A percentile compares a stretch with the other conserved stretches of the same genome.
Evolutionary conservation across 1,284 basidiomycete genomes (phyloP).

Genomic region (Trametes sp.): DNA sequence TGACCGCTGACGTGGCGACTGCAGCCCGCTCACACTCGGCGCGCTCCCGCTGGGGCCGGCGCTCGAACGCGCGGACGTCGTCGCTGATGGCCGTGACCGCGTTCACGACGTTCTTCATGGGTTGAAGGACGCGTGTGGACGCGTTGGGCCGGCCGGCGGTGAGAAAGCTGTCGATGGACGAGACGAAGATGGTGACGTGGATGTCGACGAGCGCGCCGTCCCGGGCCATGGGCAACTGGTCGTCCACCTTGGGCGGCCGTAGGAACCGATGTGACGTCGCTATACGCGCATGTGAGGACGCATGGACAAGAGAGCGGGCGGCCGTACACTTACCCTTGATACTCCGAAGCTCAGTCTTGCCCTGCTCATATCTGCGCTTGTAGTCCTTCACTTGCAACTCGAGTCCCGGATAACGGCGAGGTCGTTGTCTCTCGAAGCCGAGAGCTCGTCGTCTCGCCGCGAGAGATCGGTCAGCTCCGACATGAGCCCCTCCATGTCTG

Average conservation of each 20-base stretch:
- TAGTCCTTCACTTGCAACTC: constrained; percentile 89
- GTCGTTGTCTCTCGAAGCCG: constrained; percentile 86
- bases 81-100: constrained; percentile 90
- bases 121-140: constrained; percentile 87
- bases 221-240: constrained; percentile 86
- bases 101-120: constrained; percentile 95
- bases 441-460: constrained; percentile 89
- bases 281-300: constrained; percentile 36
- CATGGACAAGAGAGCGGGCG: not conserved
- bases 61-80: constrained; percentile 86
- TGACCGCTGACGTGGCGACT: constrained; percentile 53
- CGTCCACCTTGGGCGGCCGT: constrained; percentile 75
- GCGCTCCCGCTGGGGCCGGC: constrained; percentile 64
- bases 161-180: constrained; percentile 86
- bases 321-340: constrained; percentile 77
- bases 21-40: constrained; percentile 66
- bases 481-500: constrained; percentile 88
- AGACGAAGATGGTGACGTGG: constrained; percentile 92
- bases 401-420: constrained; percentile 81
- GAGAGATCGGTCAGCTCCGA: constrained; percentile 86
- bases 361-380: constrained; percentile 93
- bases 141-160: constrained; percentile 83
- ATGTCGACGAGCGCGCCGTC: constrained; percentile 94
- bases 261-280: constrained; percentile 78
- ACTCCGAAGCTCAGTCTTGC: constrained; percentile 93